Conservation (phyloP, 164 flowering plant species). For the Dillenia suffruticosa region DNA sequence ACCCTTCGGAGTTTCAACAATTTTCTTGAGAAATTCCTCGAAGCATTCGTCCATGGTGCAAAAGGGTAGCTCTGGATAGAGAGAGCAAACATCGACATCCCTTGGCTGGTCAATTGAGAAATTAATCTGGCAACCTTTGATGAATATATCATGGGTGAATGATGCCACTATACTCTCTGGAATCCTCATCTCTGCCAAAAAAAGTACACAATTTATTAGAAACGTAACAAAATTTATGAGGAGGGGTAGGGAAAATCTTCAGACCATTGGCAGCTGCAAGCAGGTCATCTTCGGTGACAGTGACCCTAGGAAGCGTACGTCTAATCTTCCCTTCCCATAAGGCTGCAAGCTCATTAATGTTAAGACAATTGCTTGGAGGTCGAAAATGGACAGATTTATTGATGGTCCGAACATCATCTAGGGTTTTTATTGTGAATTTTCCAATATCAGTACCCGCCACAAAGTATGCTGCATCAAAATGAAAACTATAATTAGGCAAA, state of each 20-base stretch:
- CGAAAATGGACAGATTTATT: constrained; percentile 59
- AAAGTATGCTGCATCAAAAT: constrained; percentile 50
- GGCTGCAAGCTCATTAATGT: constrained; percentile 57
- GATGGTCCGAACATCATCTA: constrained; percentile 40
- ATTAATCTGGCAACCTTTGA: constrained; percentile 47
- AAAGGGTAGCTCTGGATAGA: constrained; percentile 37
- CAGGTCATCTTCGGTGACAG: constrained; percentile 43
- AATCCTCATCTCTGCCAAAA: constrained; percentile 45
- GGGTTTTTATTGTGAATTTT: constrained; percentile 49
- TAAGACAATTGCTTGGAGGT: constrained; percentile 39
- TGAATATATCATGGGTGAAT: constrained; percentile 57
- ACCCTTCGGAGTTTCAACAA: not conserved
- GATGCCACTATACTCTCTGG: constrained; percentile 61
- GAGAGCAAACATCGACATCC: constrained; percentile 27
- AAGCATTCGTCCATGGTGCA: constrained; percentile 36
- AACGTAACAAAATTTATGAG: not conserved
- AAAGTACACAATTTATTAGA: not conserved
- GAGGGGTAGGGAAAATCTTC: not conserved
- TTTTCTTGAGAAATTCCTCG: constrained; percentile 22
- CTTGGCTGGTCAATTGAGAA: constrained; percentile 24
- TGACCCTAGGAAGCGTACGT: constrained; percentile 42
- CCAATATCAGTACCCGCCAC: constrained; percentile 70
- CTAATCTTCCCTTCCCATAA: constrained; percentile 62
- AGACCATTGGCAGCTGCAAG: constrained; percentile 45
- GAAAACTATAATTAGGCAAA: too few relatives aligned